A percentile compares a stretch with the other conserved stretches of the same genome.
Conservation (phyloP, 768 basidiomycete species). For the Amanita subjunquillea region DNA sequence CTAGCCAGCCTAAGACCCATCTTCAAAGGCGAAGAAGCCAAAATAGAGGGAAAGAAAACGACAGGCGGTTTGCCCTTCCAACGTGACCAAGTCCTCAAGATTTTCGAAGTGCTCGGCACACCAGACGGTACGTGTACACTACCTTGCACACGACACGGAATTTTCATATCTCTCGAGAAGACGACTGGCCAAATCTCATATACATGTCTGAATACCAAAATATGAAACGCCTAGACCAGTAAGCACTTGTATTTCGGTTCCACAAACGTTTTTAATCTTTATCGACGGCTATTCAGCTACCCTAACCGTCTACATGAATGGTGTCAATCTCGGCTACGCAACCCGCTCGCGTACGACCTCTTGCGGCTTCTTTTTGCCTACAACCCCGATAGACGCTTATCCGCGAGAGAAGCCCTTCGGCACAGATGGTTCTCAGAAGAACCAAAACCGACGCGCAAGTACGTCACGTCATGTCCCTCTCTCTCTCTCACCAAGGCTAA, state of each 20-base stretch:
- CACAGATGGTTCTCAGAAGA: conserved; percentile 95
- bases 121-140: conserved; percentile 53
- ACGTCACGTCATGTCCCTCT: conserved; percentile 16
- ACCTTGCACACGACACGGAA: not conserved
- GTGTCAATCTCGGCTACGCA: conserved; percentile 59
- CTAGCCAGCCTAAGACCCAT: conserved; percentile 89
- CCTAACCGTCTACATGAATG: conserved; percentile 60
- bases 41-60: conserved; percentile 93
- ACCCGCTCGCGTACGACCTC: conserved; percentile 65
- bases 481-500: not conserved
- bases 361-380: conserved; percentile 82
- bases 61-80: conserved; percentile 71
- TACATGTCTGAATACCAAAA: conserved; percentile 85
- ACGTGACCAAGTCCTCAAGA: conserved; percentile 87
- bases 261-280: not conserved
- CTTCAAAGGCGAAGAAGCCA: conserved; percentile 99
- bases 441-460: conserved; percentile 81
- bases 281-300: conserved; percentile 15
- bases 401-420: conserved; percentile 67
- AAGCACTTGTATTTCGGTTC: conserved; percentile 14
- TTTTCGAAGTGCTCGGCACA: conserved; percentile 91
- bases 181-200: conserved; percentile 77
- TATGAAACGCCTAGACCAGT: conserved; percentile 73
- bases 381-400: conserved; percentile 82
- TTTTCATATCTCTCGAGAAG: conserved; percentile 34